A percentile compares a stretch with the other conserved stretches of the same genome.
Conservation (phyloP, 768 basidiomycete species). For the Tremella yokohamensis region DNA sequence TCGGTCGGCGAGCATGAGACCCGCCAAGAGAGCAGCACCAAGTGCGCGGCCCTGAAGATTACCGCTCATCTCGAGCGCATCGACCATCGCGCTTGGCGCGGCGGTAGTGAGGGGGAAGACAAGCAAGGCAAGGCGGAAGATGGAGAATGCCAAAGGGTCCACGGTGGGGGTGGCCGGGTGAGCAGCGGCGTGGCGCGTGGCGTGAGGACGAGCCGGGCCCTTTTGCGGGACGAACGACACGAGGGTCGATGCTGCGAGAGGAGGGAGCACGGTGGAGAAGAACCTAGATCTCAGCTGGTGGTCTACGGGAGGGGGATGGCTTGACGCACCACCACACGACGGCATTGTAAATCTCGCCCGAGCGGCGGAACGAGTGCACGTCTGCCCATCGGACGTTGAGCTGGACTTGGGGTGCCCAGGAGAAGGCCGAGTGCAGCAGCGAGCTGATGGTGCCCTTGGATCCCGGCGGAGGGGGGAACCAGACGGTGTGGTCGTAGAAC, state of each 20-base stretch:
- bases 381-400: conserved; percentile 37
- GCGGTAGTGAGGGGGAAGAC: conserved; percentile 45
- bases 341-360: conserved; percentile 28
- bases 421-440: conserved; percentile 34
- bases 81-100: conserved; percentile 39
- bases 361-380: conserved; percentile 11
- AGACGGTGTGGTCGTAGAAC: conserved; percentile 42
- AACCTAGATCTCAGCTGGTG: conserved; percentile 21
- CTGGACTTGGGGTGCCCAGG: conserved; percentile 37
- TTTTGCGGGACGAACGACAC: conserved; percentile 37
- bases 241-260: conserved; percentile 37
- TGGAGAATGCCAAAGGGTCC: conserved; percentile 42
- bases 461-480: conserved; percentile 33
- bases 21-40: conserved; percentile 36
- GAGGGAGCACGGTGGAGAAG: conserved; percentile 44
- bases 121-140: conserved; percentile 43
- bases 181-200: conserved; percentile 24
- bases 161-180: conserved; percentile 25
- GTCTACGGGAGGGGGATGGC: not conserved
- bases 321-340: conserved; percentile 42
- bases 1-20: conserved; percentile 36
- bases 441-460: conserved; percentile 24
- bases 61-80: conserved; percentile 38
- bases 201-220: conserved; percentile 18
- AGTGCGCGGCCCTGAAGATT: conserved; percentile 41